phyloP scores from a whole-genome alignment of 768 basidiomycete genomes.

The Mycena belliarum region DNA sequence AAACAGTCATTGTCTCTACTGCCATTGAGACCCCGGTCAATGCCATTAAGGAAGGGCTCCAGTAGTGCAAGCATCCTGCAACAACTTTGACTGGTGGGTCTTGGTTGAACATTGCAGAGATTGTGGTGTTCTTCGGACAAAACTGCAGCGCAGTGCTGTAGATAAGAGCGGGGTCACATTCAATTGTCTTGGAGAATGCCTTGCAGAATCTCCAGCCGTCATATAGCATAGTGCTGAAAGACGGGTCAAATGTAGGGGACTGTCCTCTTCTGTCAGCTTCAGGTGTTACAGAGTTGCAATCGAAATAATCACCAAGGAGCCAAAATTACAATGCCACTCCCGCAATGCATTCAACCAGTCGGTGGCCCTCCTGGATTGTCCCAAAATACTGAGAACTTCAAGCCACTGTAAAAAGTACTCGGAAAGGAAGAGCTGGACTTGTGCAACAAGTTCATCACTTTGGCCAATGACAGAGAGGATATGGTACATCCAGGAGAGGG shows the following conservation, averaged over 20 bases:
- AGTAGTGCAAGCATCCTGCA: not conserved
- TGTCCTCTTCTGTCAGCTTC: not conserved
- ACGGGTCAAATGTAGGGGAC: not conserved
- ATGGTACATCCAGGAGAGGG: constrained; percentile 1
- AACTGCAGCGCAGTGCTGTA: not conserved
- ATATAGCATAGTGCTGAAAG: not conserved
- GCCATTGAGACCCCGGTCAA: not conserved
- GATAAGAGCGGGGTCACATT: not conserved
- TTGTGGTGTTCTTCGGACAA: not conserved
- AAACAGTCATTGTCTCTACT: not conserved
- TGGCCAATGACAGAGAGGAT: not conserved
- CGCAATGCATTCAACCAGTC: not conserved
- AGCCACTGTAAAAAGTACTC: constrained; percentile 4
- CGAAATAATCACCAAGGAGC: not conserved
- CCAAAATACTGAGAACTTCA: not conserved
- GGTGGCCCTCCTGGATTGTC: not conserved
- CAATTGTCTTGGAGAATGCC: not conserved
- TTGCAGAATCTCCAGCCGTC: constrained; percentile 4
- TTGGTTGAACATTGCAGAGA: not conserved
- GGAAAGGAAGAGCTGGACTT: not conserved
- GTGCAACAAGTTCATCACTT: not conserved
- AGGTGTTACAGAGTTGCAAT: no score
- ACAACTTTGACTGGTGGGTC: not conserved
- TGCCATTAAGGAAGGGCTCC: constrained; percentile 5
- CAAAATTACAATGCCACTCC: not conserved